Evolutionary conservation across 1,284 basidiomycete species (phyloP).

Genomic region (Ceratobasidium theobromae): DNA sequence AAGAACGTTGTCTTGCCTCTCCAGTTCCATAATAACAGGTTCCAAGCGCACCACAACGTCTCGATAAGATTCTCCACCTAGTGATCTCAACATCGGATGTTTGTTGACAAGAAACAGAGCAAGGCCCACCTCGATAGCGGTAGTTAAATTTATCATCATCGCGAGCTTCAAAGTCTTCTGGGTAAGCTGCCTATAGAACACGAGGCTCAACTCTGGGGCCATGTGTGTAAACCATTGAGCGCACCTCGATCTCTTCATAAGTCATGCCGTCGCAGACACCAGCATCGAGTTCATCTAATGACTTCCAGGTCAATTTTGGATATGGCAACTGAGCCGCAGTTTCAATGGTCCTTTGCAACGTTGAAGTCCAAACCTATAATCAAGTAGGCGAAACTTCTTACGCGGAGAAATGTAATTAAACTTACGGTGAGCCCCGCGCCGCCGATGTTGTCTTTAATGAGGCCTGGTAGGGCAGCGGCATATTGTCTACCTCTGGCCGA

Average conservation of each 20-base stretch:
- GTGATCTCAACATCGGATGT: not conserved
- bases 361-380: conserved; percentile 90
- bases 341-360: conserved; percentile 88
- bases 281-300: conserved; percentile 95
- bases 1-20: conserved; percentile 95
- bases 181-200: conserved; percentile 74
- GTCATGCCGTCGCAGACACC: conserved; percentile 99
- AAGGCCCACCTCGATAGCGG: conserved; percentile 73
- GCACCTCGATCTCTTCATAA: conserved; percentile 95
- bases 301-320: conserved; percentile 97
- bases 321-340: conserved; percentile 84
- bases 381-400: not conserved
- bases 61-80: conserved; percentile 89
- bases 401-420: conserved; percentile 37
- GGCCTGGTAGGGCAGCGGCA: conserved; percentile 78
- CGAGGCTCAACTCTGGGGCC: not conserved
- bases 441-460: conserved; percentile 91
- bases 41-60: conserved; percentile 96
- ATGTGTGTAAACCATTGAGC: conserved; percentile 31
- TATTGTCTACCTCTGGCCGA: conserved; percentile 86
- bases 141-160: conserved; percentile 99
- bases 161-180: conserved; percentile 97
- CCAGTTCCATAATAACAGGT: conserved; percentile 98
- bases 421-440: conserved; percentile 81
- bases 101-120: conserved; percentile 37